Conservation (phyloP, 2,329 filamentous ascomycete genomes). For the Scytalidium lignicola region DNA sequence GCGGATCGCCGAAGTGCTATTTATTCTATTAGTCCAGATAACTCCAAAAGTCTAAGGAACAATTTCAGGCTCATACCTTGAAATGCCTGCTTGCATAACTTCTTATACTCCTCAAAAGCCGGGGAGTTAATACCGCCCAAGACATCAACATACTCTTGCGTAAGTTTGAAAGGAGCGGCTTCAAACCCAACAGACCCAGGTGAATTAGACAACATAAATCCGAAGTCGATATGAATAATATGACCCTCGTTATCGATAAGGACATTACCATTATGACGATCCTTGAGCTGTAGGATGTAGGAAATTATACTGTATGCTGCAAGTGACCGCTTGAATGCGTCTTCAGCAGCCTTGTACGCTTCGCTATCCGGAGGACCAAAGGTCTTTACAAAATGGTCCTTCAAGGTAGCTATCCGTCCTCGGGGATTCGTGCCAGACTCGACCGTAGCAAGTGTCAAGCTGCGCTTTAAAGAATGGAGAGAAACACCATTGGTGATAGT, state of each 20-base stretch:
- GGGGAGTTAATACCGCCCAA: conserved; percentile 66
- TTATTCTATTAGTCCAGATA: conserved; percentile 7
- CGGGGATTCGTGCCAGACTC: conserved; percentile 68
- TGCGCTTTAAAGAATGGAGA: conserved; percentile 79
- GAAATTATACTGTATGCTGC: conserved; percentile 83
- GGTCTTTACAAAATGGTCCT: conserved; percentile 75
- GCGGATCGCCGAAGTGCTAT: conserved; percentile 69
- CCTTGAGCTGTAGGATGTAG: conserved; percentile 79
- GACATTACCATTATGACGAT: conserved; percentile 82
- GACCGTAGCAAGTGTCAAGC: conserved; percentile 69
- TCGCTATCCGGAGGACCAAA: conserved; percentile 68
- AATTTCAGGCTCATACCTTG: conserved; percentile 49
- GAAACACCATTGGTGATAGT: conserved; percentile 86
- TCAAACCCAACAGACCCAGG: conserved; percentile 81
- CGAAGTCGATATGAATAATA: conserved; percentile 85
- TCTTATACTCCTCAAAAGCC: conserved; percentile 72
- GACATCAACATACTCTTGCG: conserved; percentile 80
- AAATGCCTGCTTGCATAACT: conserved; percentile 76
- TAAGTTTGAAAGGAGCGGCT: conserved; percentile 81
- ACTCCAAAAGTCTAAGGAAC: conserved; percentile 1
- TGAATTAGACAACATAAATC: conserved; percentile 85
- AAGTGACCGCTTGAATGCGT: conserved; percentile 75
- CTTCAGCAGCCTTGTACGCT: conserved; percentile 65
- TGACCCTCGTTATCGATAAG: conserved; percentile 81
- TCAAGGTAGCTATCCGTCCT: conserved; percentile 72